Base-by-base conservation (phyloP, 2,329 filamentous ascomycete species). In the Shiraia sp. region DNA sequence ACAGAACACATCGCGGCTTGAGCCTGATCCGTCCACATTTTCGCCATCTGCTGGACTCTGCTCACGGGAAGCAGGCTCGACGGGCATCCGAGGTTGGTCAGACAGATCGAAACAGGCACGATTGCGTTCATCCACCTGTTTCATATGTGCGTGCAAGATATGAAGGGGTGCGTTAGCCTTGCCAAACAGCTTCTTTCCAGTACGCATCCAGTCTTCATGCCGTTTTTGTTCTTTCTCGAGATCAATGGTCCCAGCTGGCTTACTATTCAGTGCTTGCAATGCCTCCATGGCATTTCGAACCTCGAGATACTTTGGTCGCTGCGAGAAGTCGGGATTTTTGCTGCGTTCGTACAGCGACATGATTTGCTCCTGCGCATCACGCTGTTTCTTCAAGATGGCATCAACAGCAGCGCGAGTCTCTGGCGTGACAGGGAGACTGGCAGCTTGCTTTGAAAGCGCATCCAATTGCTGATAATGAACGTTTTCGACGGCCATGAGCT, bases 181-280 rank as follows among this genome's bases (percentile, higher is more conserved):
- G 37, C 93, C 93, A 63, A 99, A 99, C 0, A 99, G 74, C 68
- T 96, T 96, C 74, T 99, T 99, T 36, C 93, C 93, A 61, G 90
- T 90, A 23, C 93, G 82, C 92, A 99, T 99, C 93, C 93, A 99
- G 68, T 99, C 93, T 66, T 99, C 93, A 55, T 97, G 93, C 6
- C 89, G 84, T 65, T 93, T 95, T 53, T 93, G 87, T 67, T 97
- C 90, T 51, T 90, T 91, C 64, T 99, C 93, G 4, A 99, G 80
- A 59, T 99, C 93, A 24, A 95, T 80, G 0, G 92, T 95, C 2
- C 93, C 93, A 28, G 81, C 82, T 0, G 93, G 93, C 63, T 96
- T 96, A 50, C 90, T 95, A 58, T 96, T 95, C 8, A 97, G 79
- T 38, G 93, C 89, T 43, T 90, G 87, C 10, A 99, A 74, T 47